A percentile compares a stretch with the other conserved stretches of the same genome.
Evolutionary conservation across 257 asterid species (phyloP).

Genomic region (Fraxinus anomala): DNA sequence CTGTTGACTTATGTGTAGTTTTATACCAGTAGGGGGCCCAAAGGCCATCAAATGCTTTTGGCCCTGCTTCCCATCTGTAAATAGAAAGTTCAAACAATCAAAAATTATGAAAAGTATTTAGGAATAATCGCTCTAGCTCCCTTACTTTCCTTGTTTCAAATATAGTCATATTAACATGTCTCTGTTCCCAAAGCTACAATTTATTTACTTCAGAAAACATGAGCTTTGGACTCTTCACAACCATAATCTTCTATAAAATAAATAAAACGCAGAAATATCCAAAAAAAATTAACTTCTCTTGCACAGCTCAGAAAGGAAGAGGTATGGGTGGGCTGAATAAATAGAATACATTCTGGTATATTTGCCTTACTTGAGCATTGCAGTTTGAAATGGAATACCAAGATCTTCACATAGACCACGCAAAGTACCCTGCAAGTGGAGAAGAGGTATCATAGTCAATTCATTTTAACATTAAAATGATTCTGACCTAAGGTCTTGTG

Average conservation of each 20-base stretch:
- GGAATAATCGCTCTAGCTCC: background rate
- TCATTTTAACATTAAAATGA: slow-evolving; percentile 16
- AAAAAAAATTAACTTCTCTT: slow-evolving; percentile 7
- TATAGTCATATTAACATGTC: background rate
- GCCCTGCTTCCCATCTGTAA: slow-evolving; percentile 87
- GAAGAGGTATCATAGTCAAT: slow-evolving; percentile 22
- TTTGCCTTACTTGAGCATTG: slow-evolving; percentile 81
- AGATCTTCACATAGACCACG: slow-evolving; percentile 75
- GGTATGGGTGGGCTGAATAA: slow-evolving; percentile 4
- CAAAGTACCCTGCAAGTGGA: slow-evolving; percentile 55
- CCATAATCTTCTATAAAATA: slow-evolving; percentile 8
- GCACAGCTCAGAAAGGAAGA: slow-evolving; percentile 3
- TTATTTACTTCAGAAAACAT: background rate
- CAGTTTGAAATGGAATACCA: slow-evolving; percentile 72
- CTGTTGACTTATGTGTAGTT: slow-evolving; percentile 62
- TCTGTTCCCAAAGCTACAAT: background rate
- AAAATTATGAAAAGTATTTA: background rate
- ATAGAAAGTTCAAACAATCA: slow-evolving; percentile 25
- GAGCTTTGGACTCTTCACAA: background rate
- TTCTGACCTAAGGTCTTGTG: slow-evolving; percentile 1
- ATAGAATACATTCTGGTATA: background rate
- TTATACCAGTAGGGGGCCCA: slow-evolving; percentile 93
- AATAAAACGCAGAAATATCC: background rate
- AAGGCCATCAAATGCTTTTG: slow-evolving; percentile 72
- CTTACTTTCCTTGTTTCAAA: slow-evolving; percentile 2